Conservation (phyloP, 2,329 filamentous ascomycete species). For the Neofusicoccum parvum region DNA sequence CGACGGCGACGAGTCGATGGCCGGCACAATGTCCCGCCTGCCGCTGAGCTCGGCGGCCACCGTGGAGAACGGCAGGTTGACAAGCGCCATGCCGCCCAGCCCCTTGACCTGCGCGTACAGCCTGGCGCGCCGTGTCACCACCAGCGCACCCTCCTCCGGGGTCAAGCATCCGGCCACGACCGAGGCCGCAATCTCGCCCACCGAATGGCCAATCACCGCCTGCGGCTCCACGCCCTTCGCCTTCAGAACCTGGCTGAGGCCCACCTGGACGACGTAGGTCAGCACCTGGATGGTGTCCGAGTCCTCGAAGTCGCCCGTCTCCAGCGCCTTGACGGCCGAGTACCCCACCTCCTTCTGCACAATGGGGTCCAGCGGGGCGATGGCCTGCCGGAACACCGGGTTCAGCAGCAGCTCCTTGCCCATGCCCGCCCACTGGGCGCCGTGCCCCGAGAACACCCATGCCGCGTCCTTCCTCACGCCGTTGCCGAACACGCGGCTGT, state of each 20-base stretch:
- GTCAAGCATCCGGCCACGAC: constrained; percentile 39
- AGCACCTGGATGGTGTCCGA: constrained; percentile 37
- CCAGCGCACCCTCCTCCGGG: constrained; percentile 37
- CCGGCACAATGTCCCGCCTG: constrained; percentile 32
- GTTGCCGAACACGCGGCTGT: constrained; percentile 23
- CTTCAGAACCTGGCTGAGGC: constrained; percentile 34
- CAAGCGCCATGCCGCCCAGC: constrained; percentile 35
- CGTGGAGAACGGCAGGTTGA: constrained; percentile 35
- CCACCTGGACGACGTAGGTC: constrained; percentile 42
- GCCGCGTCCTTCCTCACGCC: constrained; percentile 28
- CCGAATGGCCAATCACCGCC: constrained; percentile 46
- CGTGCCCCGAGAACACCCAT: constrained; percentile 49
- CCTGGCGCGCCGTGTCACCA: constrained; percentile 38
- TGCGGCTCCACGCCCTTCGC: constrained; percentile 35
- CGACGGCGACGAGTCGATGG: constrained; percentile 41
- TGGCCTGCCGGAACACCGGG: constrained; percentile 29
- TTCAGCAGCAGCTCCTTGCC: constrained; percentile 37
- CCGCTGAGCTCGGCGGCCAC: constrained; percentile 29
- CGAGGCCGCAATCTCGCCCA: constrained; percentile 46
- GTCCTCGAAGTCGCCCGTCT: constrained; percentile 28
- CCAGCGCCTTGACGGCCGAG: constrained; percentile 25
- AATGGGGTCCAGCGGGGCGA: constrained; percentile 31
- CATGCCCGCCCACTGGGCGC: constrained; percentile 48
- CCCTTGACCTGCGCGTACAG: constrained; percentile 38
- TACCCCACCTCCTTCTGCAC: constrained; percentile 28